Conservation (phyloP, 2,329 filamentous ascomycete species). For the Chaetomium olivaceum region DNA sequence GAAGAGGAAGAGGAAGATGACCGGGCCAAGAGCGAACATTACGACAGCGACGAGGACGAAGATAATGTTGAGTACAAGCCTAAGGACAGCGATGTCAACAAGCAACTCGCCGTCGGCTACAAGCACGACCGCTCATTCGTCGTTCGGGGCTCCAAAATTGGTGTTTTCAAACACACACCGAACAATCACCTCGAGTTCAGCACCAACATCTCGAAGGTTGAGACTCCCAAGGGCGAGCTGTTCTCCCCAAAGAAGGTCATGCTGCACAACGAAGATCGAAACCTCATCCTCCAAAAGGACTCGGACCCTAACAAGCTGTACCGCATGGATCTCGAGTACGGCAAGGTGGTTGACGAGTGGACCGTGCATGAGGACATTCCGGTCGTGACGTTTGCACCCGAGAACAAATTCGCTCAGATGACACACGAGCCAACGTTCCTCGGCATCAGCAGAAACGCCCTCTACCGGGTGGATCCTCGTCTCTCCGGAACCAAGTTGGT, state of each 20-base stretch:
- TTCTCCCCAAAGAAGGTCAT: conserved; percentile 97
- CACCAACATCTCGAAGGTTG: conserved; percentile 94
- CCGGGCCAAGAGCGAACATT: conserved; percentile 57
- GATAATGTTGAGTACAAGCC: conserved; percentile 75
- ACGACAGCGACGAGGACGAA: conserved; percentile 64
- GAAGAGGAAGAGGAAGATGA: conserved; percentile 60
- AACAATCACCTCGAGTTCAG: conserved; percentile 94
- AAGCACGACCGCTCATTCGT: conserved; percentile 97
- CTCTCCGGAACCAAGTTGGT: conserved; percentile 89
- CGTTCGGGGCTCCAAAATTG: conserved; percentile 95
- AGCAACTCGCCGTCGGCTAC: conserved; percentile 94
- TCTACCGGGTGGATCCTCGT: conserved; percentile 92
- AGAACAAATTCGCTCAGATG: conserved; percentile 98
- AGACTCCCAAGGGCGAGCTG: conserved; percentile 79
- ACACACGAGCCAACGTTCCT: conserved; percentile 93
- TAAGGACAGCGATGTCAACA: conserved; percentile 74
- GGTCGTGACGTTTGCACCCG: conserved; percentile 86
- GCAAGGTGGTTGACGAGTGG: conserved; percentile 98
- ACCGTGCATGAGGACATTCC: conserved; percentile 96
- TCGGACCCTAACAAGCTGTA: conserved; percentile 87
- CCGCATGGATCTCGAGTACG: conserved; percentile 96
- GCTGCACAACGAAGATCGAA: conserved; percentile 86
- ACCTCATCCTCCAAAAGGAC: conserved; percentile 84
- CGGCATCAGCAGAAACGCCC: conserved; percentile 86
- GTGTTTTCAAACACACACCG: conserved; percentile 94